Base-by-base conservation (phyloP, 2,329 filamentous ascomycete genomes). In the Nannizzia gypsea region DNA sequence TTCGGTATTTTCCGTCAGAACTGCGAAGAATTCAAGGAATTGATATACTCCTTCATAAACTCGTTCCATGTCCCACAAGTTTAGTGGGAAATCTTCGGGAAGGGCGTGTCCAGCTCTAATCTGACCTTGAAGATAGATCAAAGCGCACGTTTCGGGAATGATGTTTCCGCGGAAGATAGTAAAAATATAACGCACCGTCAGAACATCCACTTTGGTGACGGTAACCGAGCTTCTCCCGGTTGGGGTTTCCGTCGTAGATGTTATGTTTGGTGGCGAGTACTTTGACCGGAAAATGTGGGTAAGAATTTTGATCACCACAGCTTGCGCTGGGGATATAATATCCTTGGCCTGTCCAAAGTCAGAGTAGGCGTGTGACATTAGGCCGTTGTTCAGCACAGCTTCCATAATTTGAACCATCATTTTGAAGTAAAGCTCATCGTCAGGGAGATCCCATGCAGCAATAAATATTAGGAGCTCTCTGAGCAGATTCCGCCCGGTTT, bases 351-450 rank as follows among this genome's bases (percentile, higher is more conserved):
- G 95, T 55, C 90, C 82, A 66, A 97, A 86, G 34, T 90, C 89
- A 64, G 92, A 89, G 80, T 95, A 97, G 2, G 91, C 89, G 69
- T 93, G 95, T 0, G 91, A 91, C 71, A 96, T 86, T 28, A 97
- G 78, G 1, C 89, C 90, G 64, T 90, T 95, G 65, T 91, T 87
- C 57, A 96, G 84, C 54, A 96, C 88, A 0, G 92, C 89, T 70
- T 96, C 89, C 74, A 96, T 89, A 62, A 97, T 96, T 73, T 96
- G 91, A 50, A 90, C 88, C 73, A 95, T 96, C 71, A 96, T 89
- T 71, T 96, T 92, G 77, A 96, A 96, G 68, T 96, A 96, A 40
- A 96, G 83, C 63, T 95, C 90, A 62, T 92, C 87, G 71, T 97
- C 91, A 44, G 90, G 87, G 67, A 96, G 85, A 69, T 96, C 92